Percentiles rank a stretch among this genome's conserved stretches.
Conservation (phyloP, 1,284 basidiomycete species). For the Paramarasmius palmivorus region DNA sequence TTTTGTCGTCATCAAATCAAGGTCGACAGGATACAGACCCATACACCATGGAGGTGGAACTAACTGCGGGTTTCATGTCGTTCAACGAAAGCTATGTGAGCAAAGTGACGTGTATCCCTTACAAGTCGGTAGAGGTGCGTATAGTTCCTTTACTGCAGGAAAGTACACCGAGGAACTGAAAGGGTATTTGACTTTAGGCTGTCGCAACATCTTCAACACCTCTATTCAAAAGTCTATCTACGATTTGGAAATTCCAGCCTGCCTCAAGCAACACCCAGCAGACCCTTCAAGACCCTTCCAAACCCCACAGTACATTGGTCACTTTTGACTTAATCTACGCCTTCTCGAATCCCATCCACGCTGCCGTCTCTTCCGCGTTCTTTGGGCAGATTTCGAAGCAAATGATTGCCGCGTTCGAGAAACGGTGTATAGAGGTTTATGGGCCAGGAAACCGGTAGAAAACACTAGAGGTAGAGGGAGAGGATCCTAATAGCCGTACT, state of each 20-base stretch:
- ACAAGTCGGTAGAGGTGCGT: slow-evolving; percentile 77
- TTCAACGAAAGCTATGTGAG: slow-evolving; percentile 90
- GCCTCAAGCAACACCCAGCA: slow-evolving; percentile 36
- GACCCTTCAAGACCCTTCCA: slow-evolving; percentile 35
- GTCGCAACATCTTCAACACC: slow-evolving; percentile 81
- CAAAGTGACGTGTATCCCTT: slow-evolving; percentile 77
- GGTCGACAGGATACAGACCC: slow-evolving; percentile 29
- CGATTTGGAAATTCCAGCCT: slow-evolving; percentile 79
- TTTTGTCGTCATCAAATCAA: slow-evolving; percentile 45
- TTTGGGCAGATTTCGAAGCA: slow-evolving; percentile 85
- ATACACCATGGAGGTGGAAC: slow-evolving; percentile 75
- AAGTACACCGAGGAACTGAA: too few relatives aligned
- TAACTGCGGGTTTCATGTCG: slow-evolving; percentile 87
- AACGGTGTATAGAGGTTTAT: slow-evolving; percentile 75
- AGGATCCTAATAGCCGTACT: not conserved
- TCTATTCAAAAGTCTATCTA: slow-evolving; percentile 84
- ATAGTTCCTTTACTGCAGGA: too few relatives aligned
- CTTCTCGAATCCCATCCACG: slow-evolving; percentile 87
- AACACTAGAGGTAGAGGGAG: not conserved
- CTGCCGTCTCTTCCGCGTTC: slow-evolving; percentile 78
- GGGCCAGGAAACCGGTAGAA: slow-evolving; percentile 35
- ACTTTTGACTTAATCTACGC: slow-evolving; percentile 83
- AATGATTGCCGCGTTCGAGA: slow-evolving; percentile 93
- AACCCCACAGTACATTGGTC: slow-evolving; percentile 57
- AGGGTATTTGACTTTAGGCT: slow-evolving; percentile 42